These are phyloP conservation scores for Candida maltosa DNA, from an alignment of 805 yeast species.

Conservation along the genomic window DNA sequence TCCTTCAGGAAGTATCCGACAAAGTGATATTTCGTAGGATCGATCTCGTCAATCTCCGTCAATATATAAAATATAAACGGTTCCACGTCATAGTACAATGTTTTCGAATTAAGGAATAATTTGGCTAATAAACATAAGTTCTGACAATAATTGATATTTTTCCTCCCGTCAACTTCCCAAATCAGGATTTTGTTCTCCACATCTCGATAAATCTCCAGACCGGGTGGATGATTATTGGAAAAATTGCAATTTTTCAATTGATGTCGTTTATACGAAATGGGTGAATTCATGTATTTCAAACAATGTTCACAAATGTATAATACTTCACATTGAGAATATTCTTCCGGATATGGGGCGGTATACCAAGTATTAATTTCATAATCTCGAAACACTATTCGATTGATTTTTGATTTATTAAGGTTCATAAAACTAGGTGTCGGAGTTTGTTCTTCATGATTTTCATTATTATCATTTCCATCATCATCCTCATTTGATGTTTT, in stretches of 20 bases:
- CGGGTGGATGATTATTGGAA: conserved; percentile 62
- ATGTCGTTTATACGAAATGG: conserved; percentile 68
- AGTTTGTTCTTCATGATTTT: too few relatives aligned
- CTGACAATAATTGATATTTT: conserved; percentile 79
- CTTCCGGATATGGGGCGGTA: conserved; percentile 89
- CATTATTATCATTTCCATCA: conserved; percentile 1
- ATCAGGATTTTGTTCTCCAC: conserved; percentile 23
- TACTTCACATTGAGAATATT: conserved; percentile 58
- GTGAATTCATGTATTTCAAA: conserved; percentile 71
- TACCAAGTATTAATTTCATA: conserved; percentile 88
- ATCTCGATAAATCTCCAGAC: conserved; percentile 41
- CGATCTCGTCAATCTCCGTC: conserved; percentile 56
- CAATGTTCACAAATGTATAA: conserved; percentile 83
- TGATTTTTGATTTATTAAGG: conserved; percentile 34
- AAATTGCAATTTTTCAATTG: conserved; percentile 60
- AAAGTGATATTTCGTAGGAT: conserved; percentile 56
- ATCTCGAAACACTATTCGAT: conserved; percentile 66
- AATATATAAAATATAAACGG: conserved; percentile 88
- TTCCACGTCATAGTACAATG: conserved; percentile 91
- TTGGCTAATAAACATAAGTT: conserved; percentile 88
- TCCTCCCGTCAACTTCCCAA: conserved; percentile 74
- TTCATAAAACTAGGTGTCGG: conserved; percentile 7
- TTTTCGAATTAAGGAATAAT: conserved; percentile 83
- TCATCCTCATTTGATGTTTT: neutral
- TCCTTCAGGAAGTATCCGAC: conserved; percentile 96